Percentiles rank a stretch among this genome's conserved stretches.
Conservation (phyloP, 768 basidiomycete genomes). For the Boletus edulis region DNA sequence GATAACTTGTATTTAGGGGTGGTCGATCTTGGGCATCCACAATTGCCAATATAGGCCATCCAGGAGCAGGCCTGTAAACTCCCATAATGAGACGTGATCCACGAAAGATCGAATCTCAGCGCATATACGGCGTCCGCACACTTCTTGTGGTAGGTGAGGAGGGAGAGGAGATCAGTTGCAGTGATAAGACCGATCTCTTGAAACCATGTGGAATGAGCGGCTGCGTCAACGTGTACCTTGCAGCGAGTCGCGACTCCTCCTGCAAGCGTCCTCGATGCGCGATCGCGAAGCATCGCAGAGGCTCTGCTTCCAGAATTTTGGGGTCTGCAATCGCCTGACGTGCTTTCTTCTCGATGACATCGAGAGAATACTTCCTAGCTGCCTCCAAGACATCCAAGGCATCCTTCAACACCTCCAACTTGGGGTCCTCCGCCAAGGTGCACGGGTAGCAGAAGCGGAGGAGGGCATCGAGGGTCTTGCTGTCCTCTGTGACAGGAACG, state of each 20-base stretch:
- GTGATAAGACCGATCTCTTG: not conserved
- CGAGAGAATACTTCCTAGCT: not conserved
- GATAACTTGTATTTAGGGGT: not conserved
- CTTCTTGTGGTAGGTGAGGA: not conserved
- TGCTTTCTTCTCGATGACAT: not conserved
- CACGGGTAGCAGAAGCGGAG: not conserved
- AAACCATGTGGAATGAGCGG: not conserved
- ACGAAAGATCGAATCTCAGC: not conserved
- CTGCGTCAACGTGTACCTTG: not conserved
- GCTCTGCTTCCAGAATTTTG: not conserved
- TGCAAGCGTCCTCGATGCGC: not conserved
- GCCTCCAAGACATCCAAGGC: not conserved
- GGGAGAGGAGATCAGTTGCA: not conserved
- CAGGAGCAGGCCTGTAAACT: not conserved
- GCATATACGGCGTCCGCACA: not conserved
- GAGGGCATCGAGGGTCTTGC: not conserved
- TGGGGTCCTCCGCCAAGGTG: not conserved
- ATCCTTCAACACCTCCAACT: not conserved
- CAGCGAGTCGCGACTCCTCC: not conserved
- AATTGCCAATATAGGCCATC: no score
- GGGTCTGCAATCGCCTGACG: not conserved
- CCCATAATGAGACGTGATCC: not conserved
- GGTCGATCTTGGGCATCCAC: not conserved
- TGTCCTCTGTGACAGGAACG: not conserved
- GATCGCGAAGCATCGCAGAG: not conserved